Evolutionary conservation across 2,329 filamentous ascomycete species (phyloP).

Genomic region (Aspergillus sp.): DNA sequence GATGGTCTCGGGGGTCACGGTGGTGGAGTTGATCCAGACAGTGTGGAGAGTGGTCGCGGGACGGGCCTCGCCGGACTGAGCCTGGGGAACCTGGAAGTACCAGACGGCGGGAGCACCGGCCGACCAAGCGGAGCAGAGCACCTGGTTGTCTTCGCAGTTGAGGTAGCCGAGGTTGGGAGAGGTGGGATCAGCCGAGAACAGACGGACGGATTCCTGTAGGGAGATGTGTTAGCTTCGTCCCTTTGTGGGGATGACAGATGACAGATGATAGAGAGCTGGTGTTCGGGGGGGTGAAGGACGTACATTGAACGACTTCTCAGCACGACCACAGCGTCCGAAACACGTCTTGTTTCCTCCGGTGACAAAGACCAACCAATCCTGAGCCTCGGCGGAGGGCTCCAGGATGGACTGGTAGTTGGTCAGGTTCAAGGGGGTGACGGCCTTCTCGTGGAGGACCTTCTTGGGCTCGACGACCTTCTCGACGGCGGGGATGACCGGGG

Average conservation of each 20-base stretch:
- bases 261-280: background rate
- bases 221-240: background rate
- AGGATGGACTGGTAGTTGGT: slow-evolving; percentile 58
- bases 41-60: slow-evolving; percentile 53
- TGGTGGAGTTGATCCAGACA: slow-evolving; percentile 56
- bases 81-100: slow-evolving; percentile 56
- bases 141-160: slow-evolving; percentile 57
- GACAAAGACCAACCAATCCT: slow-evolving; percentile 60
- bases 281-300: slow-evolving; percentile 12
- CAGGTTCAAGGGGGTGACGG: slow-evolving; percentile 53
- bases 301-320: slow-evolving; percentile 54
- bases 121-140: slow-evolving; percentile 62
- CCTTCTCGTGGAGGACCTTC: slow-evolving; percentile 48
- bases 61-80: slow-evolving; percentile 52
- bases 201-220: slow-evolving; percentile 49
- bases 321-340: slow-evolving; percentile 55
- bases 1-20: slow-evolving; percentile 55
- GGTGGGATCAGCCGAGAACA: slow-evolving; percentile 53
- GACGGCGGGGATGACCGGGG: slow-evolving; percentile 28
- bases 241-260: background rate
- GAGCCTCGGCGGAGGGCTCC: slow-evolving; percentile 35
- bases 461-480: slow-evolving; percentile 45
- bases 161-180: slow-evolving; percentile 57
- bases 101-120: slow-evolving; percentile 55
- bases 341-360: slow-evolving; percentile 65